Conservation (phyloP, 108 stramenopile species). For the Skeletonema potamos region DNA sequence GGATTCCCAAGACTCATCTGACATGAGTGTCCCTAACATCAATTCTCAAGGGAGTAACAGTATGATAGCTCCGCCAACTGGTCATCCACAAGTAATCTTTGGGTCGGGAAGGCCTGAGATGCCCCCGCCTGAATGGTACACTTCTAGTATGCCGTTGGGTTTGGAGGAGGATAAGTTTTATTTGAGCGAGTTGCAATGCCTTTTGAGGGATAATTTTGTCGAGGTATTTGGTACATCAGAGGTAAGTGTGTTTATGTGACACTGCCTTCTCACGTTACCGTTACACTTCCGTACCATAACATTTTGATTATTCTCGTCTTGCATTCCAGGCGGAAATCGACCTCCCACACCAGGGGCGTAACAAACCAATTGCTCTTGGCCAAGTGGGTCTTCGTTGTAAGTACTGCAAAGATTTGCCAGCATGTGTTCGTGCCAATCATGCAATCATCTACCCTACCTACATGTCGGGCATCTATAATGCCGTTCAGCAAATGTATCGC, state of each 20-base stretch:
- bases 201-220: constrained; percentile 76
- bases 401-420: constrained; percentile 77
- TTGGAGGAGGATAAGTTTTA: constrained; percentile 83
- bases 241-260: constrained; percentile 30
- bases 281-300: constrained; percentile 8
- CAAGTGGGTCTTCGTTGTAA: constrained; percentile 88
- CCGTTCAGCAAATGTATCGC: constrained; percentile 86
- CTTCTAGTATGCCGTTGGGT: constrained; percentile 65
- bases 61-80: background rate
- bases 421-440: constrained; percentile 66
- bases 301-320: background rate
- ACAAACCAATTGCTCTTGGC: constrained; percentile 84
- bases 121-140: constrained; percentile 53
- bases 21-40: background rate
- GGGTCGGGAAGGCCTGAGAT: constrained; percentile 15
- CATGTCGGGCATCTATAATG: constrained; percentile 87
- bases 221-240: constrained; percentile 81
- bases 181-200: constrained; percentile 83
- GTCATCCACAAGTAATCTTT: background rate
- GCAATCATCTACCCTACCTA: constrained; percentile 73
- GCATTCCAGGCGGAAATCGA: constrained; percentile 48
- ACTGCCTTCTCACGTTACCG: constrained; percentile 20
- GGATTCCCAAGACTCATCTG: background rate
- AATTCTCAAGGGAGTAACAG: background rate
- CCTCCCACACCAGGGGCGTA: constrained; percentile 83